A percentile compares a stretch with the other conserved stretches of the same genome.
Evolutionary conservation across 139 green algal genomes (phyloP).

Genomic region (Micractinium sp.): DNA sequence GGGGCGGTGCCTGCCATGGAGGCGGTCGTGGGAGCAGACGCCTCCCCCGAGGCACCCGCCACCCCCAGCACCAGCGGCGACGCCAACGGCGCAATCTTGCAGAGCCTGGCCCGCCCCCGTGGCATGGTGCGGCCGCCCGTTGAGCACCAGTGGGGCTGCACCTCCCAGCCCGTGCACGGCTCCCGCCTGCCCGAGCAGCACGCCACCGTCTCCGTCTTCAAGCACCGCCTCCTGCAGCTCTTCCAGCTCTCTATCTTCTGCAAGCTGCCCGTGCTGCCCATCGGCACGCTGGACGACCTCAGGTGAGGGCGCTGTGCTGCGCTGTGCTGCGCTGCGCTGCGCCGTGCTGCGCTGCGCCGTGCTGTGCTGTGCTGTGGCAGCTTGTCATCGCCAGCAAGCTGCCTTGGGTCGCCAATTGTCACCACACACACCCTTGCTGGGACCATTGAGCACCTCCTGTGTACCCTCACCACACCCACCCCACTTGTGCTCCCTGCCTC

Average conservation of each 20-base stretch:
- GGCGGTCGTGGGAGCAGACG: neutral
- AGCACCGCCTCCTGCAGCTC: slow-evolving; percentile 94
- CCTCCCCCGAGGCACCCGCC: neutral
- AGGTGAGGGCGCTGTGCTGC: slow-evolving; percentile 31
- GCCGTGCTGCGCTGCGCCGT: neutral
- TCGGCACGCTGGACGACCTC: slow-evolving; percentile 81
- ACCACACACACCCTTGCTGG: too few relatives aligned
- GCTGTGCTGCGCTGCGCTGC: too few relatives aligned
- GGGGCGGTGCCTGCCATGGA: neutral
- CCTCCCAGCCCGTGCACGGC: slow-evolving; percentile 32
- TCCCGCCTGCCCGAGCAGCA: slow-evolving; percentile 32
- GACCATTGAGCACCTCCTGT: neutral
- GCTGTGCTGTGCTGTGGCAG: neutral
- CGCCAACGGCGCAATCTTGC: slow-evolving; percentile 8
- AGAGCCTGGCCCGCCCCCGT: slow-evolving; percentile 1
- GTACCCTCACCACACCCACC: slow-evolving; percentile 4
- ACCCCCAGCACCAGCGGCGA: slow-evolving; percentile 16
- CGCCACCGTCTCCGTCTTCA: slow-evolving; percentile 83
- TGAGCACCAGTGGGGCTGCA: slow-evolving; percentile 79
- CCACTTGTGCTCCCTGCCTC: neutral
- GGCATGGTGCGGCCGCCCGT: slow-evolving; percentile 84
- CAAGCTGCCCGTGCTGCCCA: slow-evolving; percentile 90
- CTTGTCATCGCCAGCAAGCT: neutral
- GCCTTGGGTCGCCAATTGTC: neutral
- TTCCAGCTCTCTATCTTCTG: slow-evolving; percentile 96